Base-by-base conservation (phyloP, 1,139 yeast genomes). In the Kodamaea alishanica region DNA sequence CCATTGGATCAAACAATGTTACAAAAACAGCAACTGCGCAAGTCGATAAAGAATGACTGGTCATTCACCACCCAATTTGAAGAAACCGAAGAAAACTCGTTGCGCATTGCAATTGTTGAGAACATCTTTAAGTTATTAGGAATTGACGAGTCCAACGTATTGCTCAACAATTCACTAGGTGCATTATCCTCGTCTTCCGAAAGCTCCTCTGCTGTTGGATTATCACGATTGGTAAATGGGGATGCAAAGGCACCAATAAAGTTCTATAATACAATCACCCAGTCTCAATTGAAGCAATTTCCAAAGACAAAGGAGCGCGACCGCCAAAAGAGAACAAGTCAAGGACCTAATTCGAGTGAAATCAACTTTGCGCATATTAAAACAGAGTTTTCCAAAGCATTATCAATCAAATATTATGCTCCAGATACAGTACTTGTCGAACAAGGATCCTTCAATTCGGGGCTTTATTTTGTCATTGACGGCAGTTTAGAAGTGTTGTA, bases 41-140 rank as follows among this genome's bases (percentile, higher is more conserved):
- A 20, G n/a, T 31, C 27, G n/a, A 20, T 9, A 10, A 11, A 31
- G 9, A 9, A 64, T 29, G 66, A 65, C 26, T 56, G 73, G 28
- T 60, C 65, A 1, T 79, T 82, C 43, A 74, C 81, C 8, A 79
- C 77, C 25, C 82, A 80, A 34, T 50, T 61, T 6, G 88, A 84
- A 46, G 95, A 86, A 50, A 81, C 86, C 0, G 94, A 86, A 48
- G 95, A 87, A 35, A 68, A 80, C 0, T 75, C 87, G 0, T 61
- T 87, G 31, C 70, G 89, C 33, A 67, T 75, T 25, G 89, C 95
- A 0, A 62, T 92, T 2, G 77, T 84, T 6, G 96, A 87, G 49
- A 83, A 81, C 31, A 76, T 92, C 40, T 85, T 90, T 56, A 73
- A 75, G 41, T 65, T 81, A 24, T 65, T 90, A 28, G 97, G 97